Evolutionary conservation across 2,329 filamentous ascomycete species (phyloP).

Genomic region (Rutstroemia sp.): DNA sequence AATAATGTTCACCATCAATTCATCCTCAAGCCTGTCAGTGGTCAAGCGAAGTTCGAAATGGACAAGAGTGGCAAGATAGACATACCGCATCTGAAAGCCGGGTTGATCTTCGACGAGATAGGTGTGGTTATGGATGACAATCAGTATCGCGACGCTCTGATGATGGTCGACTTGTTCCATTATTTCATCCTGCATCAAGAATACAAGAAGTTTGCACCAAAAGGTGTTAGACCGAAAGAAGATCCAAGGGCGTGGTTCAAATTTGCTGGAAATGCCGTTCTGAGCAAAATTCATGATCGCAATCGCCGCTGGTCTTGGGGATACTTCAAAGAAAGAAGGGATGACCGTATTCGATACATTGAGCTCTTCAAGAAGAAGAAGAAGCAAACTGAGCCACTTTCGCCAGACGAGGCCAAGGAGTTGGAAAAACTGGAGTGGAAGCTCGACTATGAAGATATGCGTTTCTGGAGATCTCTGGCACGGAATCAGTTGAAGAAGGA

Average conservation of each 20-base stretch:
- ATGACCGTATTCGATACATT: conserved; percentile 84
- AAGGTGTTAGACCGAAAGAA: conserved; percentile 72
- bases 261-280: conserved; percentile 83
- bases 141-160: conserved; percentile 92
- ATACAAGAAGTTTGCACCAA: conserved; percentile 88
- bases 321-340: conserved; percentile 86
- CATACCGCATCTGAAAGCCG: conserved; percentile 80
- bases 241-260: conserved; percentile 87
- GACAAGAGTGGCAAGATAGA: conserved; percentile 82
- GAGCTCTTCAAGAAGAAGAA: conserved; percentile 94
- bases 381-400: conserved; percentile 56
- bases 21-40: conserved; percentile 91
- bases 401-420: conserved; percentile 62
- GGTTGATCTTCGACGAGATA: conserved; percentile 91
- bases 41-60: conserved; percentile 87
- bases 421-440: conserved; percentile 77
- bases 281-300: conserved; percentile 89
- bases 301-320: conserved; percentile 95
- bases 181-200: conserved; percentile 98
- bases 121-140: conserved; percentile 96
- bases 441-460: conserved; percentile 85
- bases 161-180: conserved; percentile 98
- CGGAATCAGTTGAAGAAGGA: conserved; percentile 94
- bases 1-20: conserved; percentile 65
- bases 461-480: conserved; percentile 93